Evolutionary conservation across 1,284 basidiomycete genomes (phyloP).

Genomic region (Rhodotorula mucilaginosa): DNA sequence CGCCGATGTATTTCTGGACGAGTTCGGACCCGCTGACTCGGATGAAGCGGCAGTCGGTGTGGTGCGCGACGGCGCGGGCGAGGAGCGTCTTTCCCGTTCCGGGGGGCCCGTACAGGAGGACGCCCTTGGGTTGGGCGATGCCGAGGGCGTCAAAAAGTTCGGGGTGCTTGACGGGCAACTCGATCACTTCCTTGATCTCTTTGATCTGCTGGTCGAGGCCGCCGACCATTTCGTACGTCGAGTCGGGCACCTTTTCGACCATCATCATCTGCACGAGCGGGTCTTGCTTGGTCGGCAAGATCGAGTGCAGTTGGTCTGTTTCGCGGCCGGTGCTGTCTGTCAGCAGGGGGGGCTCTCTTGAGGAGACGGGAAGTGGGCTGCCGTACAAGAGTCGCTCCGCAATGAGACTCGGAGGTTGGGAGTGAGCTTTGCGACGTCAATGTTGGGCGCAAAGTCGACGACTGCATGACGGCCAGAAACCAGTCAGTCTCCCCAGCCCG

Average conservation of each 20-base stretch:
- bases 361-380: neutral
- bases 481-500: neutral
- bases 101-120: conserved; percentile 90
- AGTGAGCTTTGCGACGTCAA: conserved; percentile 76
- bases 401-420: conserved; percentile 89
- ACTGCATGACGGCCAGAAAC: conserved; percentile 55
- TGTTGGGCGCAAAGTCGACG: conserved; percentile 87
- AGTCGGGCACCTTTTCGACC: conserved; percentile 99
- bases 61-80: conserved; percentile 95
- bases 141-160: conserved; percentile 95
- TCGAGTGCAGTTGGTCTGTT: conserved; percentile 65
- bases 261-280: conserved; percentile 96
- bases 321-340: no score
- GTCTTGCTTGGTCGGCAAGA: conserved; percentile 92
- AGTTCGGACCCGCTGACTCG: conserved; percentile 92
- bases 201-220: conserved; percentile 98
- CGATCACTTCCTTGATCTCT: conserved; percentile 99
- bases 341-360: no score
- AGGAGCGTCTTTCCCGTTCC: conserved; percentile 99
- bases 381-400: conserved; percentile 72
- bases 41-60: conserved; percentile 98
- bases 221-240: conserved; percentile 99
- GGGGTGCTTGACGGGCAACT: conserved; percentile 95
- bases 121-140: conserved; percentile 94
- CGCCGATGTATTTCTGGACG: conserved; percentile 98